phyloP scores from a whole-genome alignment of 2,329 filamentous ascomycete species.

The Monosporascus sp. region DNA sequence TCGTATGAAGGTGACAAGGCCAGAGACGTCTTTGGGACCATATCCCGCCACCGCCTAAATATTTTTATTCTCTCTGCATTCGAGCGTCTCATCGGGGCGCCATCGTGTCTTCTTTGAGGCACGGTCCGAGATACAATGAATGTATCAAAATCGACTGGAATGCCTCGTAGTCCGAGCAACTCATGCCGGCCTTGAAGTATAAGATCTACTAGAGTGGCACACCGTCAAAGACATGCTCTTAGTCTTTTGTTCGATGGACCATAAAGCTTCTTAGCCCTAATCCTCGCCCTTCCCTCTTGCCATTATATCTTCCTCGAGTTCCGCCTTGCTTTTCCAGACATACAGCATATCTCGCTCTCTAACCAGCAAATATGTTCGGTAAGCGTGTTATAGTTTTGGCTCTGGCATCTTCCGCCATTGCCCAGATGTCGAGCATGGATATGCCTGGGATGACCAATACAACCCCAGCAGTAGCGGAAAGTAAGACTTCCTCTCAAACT shows the following conservation, averaged over 20 bases:
- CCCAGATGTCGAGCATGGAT: constrained; percentile 13
- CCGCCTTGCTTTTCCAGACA: background rate
- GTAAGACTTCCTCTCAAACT: constrained; percentile 2
- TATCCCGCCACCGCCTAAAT: background rate
- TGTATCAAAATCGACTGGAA: background rate
- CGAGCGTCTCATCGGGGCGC: background rate
- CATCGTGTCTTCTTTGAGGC: background rate
- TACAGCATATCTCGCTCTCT: background rate
- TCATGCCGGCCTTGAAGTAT: background rate
- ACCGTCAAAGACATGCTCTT: background rate
- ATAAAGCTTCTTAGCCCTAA: background rate
- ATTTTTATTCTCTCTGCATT: background rate
- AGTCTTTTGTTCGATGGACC: background rate
- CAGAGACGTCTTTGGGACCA: background rate
- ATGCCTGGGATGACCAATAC: too few species aligned
- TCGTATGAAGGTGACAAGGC: background rate
- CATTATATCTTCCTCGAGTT: background rate
- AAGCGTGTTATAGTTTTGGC: constrained; percentile 16
- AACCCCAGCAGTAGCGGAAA: constrained; percentile 1
- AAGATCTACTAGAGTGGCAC: background rate
- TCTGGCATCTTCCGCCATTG: constrained; percentile 15
- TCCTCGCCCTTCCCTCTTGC: background rate
- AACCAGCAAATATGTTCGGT: constrained; percentile 15
- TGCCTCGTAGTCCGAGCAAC: background rate
- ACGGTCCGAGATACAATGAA: background rate